These are phyloP conservation scores for Chaetomiaceae sp. DNA, from an alignment of 2,329 filamentous ascomycete species.

Conservation along the genomic window DNA sequence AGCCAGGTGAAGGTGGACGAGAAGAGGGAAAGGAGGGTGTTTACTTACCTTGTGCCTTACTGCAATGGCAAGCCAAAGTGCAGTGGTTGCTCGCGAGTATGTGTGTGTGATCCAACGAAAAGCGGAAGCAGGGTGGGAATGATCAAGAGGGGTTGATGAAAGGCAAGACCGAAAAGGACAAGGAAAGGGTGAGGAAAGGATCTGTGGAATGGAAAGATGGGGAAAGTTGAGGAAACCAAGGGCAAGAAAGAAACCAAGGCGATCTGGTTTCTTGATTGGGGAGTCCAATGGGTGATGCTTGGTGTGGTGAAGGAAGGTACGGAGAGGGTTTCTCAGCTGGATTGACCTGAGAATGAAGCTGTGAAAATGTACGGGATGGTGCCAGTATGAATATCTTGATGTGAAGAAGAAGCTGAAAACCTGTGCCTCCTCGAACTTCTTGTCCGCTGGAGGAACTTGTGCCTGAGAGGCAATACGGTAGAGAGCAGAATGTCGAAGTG, in stretches of 20 bases:
- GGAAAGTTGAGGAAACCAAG: background rate
- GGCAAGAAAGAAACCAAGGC: background rate
- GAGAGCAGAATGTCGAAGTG: too few species aligned
- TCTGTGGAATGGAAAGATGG: background rate
- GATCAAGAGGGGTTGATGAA: too few species aligned
- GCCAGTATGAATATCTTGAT: too few species aligned
- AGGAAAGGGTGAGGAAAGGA: background rate
- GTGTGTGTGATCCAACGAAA: too few species aligned
- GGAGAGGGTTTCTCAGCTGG: background rate
- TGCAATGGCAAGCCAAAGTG: background rate
- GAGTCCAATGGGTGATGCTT: background rate
- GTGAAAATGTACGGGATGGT: too few species aligned
- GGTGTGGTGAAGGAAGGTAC: background rate
- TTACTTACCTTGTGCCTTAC: background rate
- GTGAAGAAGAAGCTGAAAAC: too few species aligned
- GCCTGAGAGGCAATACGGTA: too few species aligned
- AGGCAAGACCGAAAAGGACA: background rate
- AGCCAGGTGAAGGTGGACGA: background rate
- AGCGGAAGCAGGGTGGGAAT: too few species aligned
- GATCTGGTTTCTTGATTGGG: background rate
- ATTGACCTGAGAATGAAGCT: background rate
- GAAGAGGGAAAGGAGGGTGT: too few species aligned
- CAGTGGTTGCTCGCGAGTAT: too few species aligned
- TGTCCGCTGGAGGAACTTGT: too few species aligned
- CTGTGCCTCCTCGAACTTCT: too few species aligned